A percentile compares a stretch with the other conserved stretches of the same genome.
phyloP scores from a whole-genome alignment of 2,329 filamentous ascomycete species.

The Teratosphaeria gauchensis region DNA sequence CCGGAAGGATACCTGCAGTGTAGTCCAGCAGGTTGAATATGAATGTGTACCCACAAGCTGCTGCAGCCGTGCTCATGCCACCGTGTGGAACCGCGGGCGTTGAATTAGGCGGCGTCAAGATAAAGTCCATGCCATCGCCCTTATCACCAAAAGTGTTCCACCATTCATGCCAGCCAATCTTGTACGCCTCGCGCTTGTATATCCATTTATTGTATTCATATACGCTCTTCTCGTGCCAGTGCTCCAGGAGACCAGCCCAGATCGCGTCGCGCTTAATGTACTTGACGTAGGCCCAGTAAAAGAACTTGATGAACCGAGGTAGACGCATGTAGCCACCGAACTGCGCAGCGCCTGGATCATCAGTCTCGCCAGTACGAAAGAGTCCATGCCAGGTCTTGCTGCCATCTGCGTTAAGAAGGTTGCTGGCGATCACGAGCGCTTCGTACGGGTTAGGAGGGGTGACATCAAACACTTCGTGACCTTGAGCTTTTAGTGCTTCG shows the following conservation, averaged over 20 bases:
- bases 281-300: constrained; percentile 86
- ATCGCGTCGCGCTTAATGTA: constrained; percentile 66
- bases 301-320: constrained; percentile 63
- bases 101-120: constrained; percentile 78
- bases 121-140: constrained; percentile 52
- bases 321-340: constrained; percentile 66
- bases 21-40: constrained; percentile 90
- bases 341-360: constrained; percentile 67
- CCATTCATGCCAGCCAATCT: constrained; percentile 72
- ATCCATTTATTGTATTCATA: constrained; percentile 78
- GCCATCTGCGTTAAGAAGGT: constrained; percentile 77
- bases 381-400: constrained; percentile 69
- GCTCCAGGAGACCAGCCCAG: constrained; percentile 67
- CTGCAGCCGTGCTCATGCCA: constrained; percentile 76
- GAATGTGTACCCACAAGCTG: constrained; percentile 87
- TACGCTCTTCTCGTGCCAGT: constrained; percentile 65
- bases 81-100: constrained; percentile 81
- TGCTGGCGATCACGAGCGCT: constrained; percentile 64
- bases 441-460: constrained; percentile 52
- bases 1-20: constrained; percentile 68
- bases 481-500: constrained; percentile 56
- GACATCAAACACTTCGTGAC: constrained; percentile 63
- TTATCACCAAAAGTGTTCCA: constrained; percentile 54
- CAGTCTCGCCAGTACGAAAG: constrained; percentile 67
- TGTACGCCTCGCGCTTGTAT: constrained; percentile 65